These are phyloP conservation scores for Chaetomium globosum DNA, from an alignment of 2,329 filamentous ascomycete species.

Conservation along the genomic window DNA sequence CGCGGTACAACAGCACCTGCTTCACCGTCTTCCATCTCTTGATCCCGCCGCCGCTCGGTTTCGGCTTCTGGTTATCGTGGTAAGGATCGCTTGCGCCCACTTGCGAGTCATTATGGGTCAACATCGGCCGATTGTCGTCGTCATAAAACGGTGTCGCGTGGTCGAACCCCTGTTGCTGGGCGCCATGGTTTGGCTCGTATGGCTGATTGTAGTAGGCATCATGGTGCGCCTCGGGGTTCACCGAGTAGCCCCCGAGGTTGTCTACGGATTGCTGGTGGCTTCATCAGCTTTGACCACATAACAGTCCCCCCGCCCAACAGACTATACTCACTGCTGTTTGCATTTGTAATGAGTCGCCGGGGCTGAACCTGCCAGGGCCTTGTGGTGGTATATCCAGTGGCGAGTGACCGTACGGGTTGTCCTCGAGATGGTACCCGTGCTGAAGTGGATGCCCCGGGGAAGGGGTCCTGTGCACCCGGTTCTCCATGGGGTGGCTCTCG, in stretches of 20 bases:
- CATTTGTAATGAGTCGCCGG: slow-evolving; percentile 75
- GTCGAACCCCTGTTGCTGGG: slow-evolving; percentile 45
- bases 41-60: slow-evolving; percentile 59
- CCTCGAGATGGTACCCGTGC: slow-evolving; percentile 79
- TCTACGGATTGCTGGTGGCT: slow-evolving; percentile 54
- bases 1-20: slow-evolving; percentile 94
- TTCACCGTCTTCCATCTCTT: slow-evolving; percentile 98
- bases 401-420: slow-evolving; percentile 67
- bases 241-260: slow-evolving; percentile 61
- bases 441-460: slow-evolving; percentile 75
- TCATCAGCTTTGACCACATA: slow-evolving; percentile 26
- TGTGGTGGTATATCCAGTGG: slow-evolving; percentile 72
- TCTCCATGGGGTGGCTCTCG: slow-evolving; percentile 58
- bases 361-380: slow-evolving; percentile 59
- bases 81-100: slow-evolving; percentile 47
- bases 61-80: slow-evolving; percentile 47
- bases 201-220: slow-evolving; percentile 84
- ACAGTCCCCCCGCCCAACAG: not conserved
- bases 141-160: slow-evolving; percentile 62
- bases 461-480: slow-evolving; percentile 63
- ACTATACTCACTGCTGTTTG: slow-evolving; percentile 74
- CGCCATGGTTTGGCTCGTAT: slow-evolving; percentile 68
- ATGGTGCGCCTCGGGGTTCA: slow-evolving; percentile 83
- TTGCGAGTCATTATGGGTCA: slow-evolving; percentile 62
- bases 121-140: slow-evolving; percentile 74